phyloP scores from a whole-genome alignment of 495 filamentous ascomycete species.

The Aspergillus conjunctus region DNA sequence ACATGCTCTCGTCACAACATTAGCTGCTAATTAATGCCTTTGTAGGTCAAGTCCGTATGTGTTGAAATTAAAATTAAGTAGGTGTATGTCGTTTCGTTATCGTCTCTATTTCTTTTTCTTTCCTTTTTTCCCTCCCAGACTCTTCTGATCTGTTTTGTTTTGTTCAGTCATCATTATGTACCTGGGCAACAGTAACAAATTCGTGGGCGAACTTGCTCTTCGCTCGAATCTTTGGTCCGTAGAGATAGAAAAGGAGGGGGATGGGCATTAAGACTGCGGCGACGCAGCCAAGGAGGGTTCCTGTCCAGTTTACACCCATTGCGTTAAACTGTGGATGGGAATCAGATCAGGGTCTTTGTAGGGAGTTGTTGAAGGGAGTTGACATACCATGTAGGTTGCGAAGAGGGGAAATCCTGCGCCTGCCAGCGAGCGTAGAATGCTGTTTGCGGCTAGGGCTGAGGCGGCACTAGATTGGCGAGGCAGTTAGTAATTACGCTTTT shows the following conservation, averaged over 20 bases:
- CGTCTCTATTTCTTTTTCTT: neutral
- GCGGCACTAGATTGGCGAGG: conserved; percentile 55
- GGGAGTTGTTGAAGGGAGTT: conserved; percentile 10
- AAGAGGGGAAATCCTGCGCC: conserved; percentile 83
- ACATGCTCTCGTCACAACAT: neutral
- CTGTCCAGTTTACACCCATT: conserved; percentile 74
- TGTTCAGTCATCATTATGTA: conserved; percentile 19
- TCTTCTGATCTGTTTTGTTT: neutral
- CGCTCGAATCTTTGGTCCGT: conserved; percentile 63
- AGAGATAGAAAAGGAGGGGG: conserved; percentile 69
- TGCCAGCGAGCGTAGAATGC: conserved; percentile 74
- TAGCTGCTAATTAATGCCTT: neutral
- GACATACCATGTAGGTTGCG: conserved; percentile 63
- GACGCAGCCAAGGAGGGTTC: conserved; percentile 73
- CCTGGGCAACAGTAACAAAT: conserved; percentile 23
- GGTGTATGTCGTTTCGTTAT: neutral
- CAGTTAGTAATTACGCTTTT: neutral
- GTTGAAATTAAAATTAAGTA: neutral
- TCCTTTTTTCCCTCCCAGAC: too few species aligned
- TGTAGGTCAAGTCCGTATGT: neutral
- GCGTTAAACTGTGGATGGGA: conserved; percentile 55
- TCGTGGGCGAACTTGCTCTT: conserved; percentile 64
- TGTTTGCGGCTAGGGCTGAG: conserved; percentile 83
- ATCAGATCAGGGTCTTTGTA: conserved; percentile 45
- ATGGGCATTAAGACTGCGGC: conserved; percentile 69